Conservation (phyloP, 2,329 filamentous ascomycete genomes). For the Neopestalotiopsis rosae region DNA sequence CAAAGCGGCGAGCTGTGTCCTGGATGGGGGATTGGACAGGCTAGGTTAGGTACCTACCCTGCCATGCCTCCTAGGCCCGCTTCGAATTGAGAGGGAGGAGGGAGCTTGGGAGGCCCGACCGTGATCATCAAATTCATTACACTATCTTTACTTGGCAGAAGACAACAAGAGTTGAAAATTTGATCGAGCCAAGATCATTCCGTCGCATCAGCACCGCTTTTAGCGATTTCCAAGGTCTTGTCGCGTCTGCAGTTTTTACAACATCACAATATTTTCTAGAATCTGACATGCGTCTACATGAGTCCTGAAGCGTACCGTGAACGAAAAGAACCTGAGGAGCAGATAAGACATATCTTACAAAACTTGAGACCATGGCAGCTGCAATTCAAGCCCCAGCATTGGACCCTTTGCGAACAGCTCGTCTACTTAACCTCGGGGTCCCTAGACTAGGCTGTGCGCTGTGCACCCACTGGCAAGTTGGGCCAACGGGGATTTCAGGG, state of each 20-base stretch:
- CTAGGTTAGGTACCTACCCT: neutral
- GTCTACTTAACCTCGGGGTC: neutral
- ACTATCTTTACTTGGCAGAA: neutral
- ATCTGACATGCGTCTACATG: neutral
- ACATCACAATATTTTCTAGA: too few species aligned
- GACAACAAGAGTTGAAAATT: neutral
- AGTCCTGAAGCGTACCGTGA: neutral
- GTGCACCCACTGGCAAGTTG: neutral
- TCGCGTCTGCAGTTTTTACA: too few species aligned
- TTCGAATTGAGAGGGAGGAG: neutral
- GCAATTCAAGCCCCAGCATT: neutral
- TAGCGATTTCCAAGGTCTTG: too few species aligned
- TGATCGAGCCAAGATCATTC: too few species aligned
- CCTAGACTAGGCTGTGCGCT: neutral
- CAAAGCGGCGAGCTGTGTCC: slow-evolving; percentile 1
- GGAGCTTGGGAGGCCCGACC: neutral
- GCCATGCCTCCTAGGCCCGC: neutral
- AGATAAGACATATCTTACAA: neutral
- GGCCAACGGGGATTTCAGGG: neutral
- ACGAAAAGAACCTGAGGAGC: neutral
- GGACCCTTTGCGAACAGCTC: neutral
- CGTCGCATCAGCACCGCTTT: too few species aligned
- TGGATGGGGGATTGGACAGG: slow-evolving; percentile 6
- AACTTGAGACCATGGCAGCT: neutral
- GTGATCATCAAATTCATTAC: slow-evolving; percentile 7